phyloP scores from a whole-genome alignment of 345 rosid genomes.

The Acer negundo region DNA sequence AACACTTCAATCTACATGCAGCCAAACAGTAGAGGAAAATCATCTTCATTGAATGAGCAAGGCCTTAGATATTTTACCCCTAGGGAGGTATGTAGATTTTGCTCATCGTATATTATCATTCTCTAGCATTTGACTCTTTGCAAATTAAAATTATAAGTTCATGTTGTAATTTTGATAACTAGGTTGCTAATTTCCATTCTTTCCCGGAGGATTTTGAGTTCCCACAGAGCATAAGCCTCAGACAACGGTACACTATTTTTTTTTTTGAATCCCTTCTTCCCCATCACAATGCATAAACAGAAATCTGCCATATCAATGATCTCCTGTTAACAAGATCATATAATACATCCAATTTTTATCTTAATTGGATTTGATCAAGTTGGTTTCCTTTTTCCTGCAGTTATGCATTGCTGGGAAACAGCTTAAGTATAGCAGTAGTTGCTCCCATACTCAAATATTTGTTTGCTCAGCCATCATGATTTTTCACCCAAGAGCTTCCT shows the following conservation, averaged over 20 bases:
- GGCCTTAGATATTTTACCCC: constrained; percentile 91
- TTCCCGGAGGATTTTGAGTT: constrained; percentile 82
- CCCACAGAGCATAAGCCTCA: constrained; percentile 66
- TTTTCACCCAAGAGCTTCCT: constrained; percentile 16
- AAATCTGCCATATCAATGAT: background rate
- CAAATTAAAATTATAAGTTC: constrained; percentile 4
- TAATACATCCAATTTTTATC: background rate
- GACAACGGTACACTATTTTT: constrained; percentile 58
- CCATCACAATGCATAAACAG: background rate
- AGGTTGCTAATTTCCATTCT: constrained; percentile 95
- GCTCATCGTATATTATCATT: background rate
- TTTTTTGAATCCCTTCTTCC: background rate
- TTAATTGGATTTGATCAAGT: background rate
- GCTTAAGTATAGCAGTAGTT: constrained; percentile 88
- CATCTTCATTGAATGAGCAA: constrained; percentile 63
- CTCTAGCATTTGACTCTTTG: constrained; percentile 8
- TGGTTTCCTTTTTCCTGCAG: constrained; percentile 43
- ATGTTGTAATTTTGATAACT: constrained; percentile 7
- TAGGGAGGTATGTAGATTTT: constrained; percentile 57
- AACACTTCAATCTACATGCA: constrained; percentile 35
- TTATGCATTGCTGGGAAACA: constrained; percentile 91
- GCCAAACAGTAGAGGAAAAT: constrained; percentile 63
- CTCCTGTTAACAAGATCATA: background rate
- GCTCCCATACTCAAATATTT: constrained; percentile 76
- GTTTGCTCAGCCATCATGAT: constrained; percentile 48